Evolutionary conservation across 345 rosid species (phyloP), one percentile per base, ranked within the genome.

Genomic region (Lepidium didymum): DNA sequence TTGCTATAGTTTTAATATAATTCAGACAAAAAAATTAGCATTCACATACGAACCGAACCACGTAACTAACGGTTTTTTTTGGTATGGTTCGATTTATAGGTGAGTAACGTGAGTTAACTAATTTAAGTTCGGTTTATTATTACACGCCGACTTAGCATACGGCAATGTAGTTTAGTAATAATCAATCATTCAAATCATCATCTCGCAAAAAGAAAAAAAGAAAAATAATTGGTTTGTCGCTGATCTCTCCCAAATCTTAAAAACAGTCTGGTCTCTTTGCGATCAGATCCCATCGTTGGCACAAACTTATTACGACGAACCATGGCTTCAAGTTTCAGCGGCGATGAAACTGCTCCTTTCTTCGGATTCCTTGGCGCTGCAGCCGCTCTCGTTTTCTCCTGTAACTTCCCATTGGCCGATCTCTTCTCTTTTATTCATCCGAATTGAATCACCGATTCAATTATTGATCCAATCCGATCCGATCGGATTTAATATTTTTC

Each of bases 361-460:
- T 89, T 89, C 42, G 96, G 92, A 73, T 88, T 88, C 85, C 96
- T 88, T 8, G 96, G 95, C 72, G 91, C 95, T 21, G 92, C 96
- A 13, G 87, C 96, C 4, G 96, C 96, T 27, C 96, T 89, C 74
- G 92, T 89, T 47, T 89, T 89, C 82, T 86, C 96, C 27, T 89
- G 96, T 89, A 85, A 31, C 46, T 40, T 16, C 15, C 52, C n/a
- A 18, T 41, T 23, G 52, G 3, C 31, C 8, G 37, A 25, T 51
- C 43, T 67, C 33, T 10, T 10, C 19, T 6, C 14, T 1, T 40
- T 14, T 38, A 3, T 29, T 29, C 23, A 10, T 18, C 16, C 33
- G 12, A 52, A 44, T 10, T 38, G 25, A 16, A 69, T 47, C 41
- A 21, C 23, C 31, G 27, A 6, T 57, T 33, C 1, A 36, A 43